Base-by-base conservation (phyloP, 495 filamentous ascomycete genomes). In the Stereocaulon alpinum region DNA sequence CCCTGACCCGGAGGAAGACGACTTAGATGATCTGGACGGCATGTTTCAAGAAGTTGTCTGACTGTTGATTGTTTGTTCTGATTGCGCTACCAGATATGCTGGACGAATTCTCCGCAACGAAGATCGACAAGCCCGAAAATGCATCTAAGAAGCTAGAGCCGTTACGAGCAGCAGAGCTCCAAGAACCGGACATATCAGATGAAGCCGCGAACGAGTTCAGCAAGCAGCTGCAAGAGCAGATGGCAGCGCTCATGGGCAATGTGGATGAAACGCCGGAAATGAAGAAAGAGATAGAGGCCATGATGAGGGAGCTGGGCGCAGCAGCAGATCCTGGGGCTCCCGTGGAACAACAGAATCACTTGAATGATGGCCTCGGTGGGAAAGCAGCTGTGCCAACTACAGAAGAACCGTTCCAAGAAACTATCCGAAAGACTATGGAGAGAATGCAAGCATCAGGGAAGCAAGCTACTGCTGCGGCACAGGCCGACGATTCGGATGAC, bases 11-110 rank as follows among this genome's bases (percentile, higher is more conserved):
- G 87, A 89, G 62, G 87, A 89, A 68, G 87, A 90, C 69, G 90
- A 95, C 67, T 79, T 95, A 20, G 91, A 95, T 68, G 92, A 96
- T 68, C 74, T 97, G 45, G 92, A 97, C 71, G 92, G 89, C 87
- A 67, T 51, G 76, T 64, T 32, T 29, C 45, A 14, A 43, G 11
- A 42, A n/a, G 30, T 30, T 45, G 27, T 42, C 40, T 49, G 30
- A 32, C 29, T 49, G 7, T 34, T 40, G 15, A 29, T 50, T 57
- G 52, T 27, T 18, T 54, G 47, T 14, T 45, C 56, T 61, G 43
- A 62, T 51, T 37, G 37, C 42, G 42, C 37, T 12, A 34, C 12
- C 63, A 95, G 90, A 96, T 51, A 83, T 96, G 69, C 85, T 98
- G 34, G 90, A 97, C 63, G 85, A 96, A 65, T 98, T 98, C 73